Conservation (phyloP, 1,139 yeast species). For the Diutina neorugosa region DNA sequence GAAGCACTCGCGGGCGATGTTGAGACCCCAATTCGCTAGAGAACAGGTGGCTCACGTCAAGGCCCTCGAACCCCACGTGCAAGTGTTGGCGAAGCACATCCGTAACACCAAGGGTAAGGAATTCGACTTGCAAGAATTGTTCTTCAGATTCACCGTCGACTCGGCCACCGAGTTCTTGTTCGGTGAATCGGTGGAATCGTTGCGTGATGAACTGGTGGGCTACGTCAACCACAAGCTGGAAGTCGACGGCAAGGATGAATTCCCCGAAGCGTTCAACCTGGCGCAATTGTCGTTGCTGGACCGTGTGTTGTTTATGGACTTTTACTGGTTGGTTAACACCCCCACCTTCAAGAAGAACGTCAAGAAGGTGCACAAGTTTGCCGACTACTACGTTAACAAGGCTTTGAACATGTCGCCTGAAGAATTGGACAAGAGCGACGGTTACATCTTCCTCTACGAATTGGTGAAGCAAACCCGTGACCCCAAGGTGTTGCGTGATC, state of each 20-base stretch:
- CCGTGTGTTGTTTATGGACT: constrained; percentile 18
- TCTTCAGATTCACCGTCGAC: constrained; percentile 13
- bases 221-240: constrained; percentile 7
- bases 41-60: constrained; percentile 42
- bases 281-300: constrained; percentile 20
- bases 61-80: constrained; percentile 35
- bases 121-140: constrained; percentile 19
- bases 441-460: constrained; percentile 18
- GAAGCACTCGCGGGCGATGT: constrained; percentile 46
- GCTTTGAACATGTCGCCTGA: constrained; percentile 18
- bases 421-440: constrained; percentile 14
- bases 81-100: constrained; percentile 23
- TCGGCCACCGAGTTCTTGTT: constrained; percentile 10
- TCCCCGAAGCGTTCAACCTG: constrained; percentile 20
- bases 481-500: constrained; percentile 16
- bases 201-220: constrained; percentile 19
- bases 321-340: constrained; percentile 18
- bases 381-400: constrained; percentile 16
- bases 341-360: constrained; percentile 18
- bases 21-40: constrained; percentile 47
- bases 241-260: constrained; percentile 13
- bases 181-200: constrained; percentile 10
- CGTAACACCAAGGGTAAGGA: constrained; percentile 11
- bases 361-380: constrained; percentile 20
- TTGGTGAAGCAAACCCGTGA: constrained; percentile 18